A percentile compares a stretch with the other conserved stretches of the same genome.
These are phyloP conservation scores for Neurospora sp. DNA, from an alignment of 495 filamentous ascomycete genomes.

Conservation along the genomic window DNA sequence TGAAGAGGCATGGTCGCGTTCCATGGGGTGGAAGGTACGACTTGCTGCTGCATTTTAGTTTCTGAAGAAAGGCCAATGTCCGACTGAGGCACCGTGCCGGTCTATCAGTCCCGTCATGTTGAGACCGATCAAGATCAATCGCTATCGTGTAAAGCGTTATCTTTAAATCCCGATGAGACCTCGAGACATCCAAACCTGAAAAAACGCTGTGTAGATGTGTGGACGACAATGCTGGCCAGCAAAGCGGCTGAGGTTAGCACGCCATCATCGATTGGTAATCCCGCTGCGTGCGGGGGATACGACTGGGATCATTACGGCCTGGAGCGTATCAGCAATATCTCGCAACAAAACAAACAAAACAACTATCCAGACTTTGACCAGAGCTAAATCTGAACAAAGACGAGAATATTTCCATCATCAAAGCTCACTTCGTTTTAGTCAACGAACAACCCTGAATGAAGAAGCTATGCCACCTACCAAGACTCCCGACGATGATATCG, in stretches of 20 bases:
- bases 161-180: too few relatives aligned
- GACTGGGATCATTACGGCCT: not conserved
- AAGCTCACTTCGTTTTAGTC: not conserved
- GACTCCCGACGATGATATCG: not conserved
- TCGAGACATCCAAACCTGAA: too few relatives aligned
- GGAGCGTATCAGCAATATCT: not conserved
- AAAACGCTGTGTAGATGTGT: not conserved
- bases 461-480: not conserved
- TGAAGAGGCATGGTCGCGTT: too few relatives aligned
- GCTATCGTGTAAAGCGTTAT: too few relatives aligned
- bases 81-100: too few relatives aligned
- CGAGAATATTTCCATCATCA: not conserved
- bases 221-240: not conserved
- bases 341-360: not conserved
- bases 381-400: not conserved
- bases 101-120: too few relatives aligned
- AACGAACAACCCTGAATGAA: not conserved
- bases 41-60: too few relatives aligned
- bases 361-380: not conserved
- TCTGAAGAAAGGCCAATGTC: too few relatives aligned
- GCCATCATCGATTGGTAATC: not conserved
- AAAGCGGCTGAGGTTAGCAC: not conserved
- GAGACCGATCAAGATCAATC: too few relatives aligned
- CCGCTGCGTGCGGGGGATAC: not conserved
- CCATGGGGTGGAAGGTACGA: too few relatives aligned